Base-by-base conservation (phyloP, 2,329 filamentous ascomycete species). In the Ascochyta lentis region DNA sequence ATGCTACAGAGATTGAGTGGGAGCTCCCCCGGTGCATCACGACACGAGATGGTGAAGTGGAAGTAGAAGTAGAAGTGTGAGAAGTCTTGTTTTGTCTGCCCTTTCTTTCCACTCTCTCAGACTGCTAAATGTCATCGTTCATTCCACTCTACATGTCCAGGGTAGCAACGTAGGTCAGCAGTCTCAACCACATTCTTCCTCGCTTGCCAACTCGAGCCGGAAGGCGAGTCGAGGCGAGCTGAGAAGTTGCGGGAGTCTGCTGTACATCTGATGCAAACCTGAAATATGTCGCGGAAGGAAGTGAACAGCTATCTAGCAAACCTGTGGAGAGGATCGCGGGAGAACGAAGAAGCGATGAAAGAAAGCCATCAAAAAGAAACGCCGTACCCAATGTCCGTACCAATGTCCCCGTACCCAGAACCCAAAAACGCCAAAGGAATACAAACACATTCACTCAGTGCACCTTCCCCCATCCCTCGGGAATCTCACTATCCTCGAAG, bases 401-500 rank as follows among this genome's bases (percentile, higher is more conserved):
- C 29, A 19, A 55, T 46, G 12, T 2, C 38, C 12, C 22, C 12
- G 5, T 45, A 34, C 31, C 45, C 33, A 44, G 16, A 38, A 27
- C 26, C 43, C n/a, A 49, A 57, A 24, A 52, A 37, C 31, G 45
- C 54, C 54, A 35, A 23, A 19, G 9, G 27, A 27, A n/a, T 8
- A 44, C 9, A 16, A 29, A 29, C 6, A 2, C 2, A 1, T 3
- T 31, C 22, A 23, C 24, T 49, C 19, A 57, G 31, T 53, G 44
- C 29, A 57, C 44, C 3, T 23, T 40, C 3, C 54, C 54, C 49
- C 49, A 57, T 6, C 48, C 54, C 44, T 57, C 48, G 31, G 54
- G 54, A 10, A 57, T 49, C 27, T 53, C 44, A 22, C 54, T 54
- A 12, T 73, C 72, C 26, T 71, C 73, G 44, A 76, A 75, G 0